phyloP scores from a whole-genome alignment of 148 eudicot genomes.

The Rhododendron mucronatum region DNA sequence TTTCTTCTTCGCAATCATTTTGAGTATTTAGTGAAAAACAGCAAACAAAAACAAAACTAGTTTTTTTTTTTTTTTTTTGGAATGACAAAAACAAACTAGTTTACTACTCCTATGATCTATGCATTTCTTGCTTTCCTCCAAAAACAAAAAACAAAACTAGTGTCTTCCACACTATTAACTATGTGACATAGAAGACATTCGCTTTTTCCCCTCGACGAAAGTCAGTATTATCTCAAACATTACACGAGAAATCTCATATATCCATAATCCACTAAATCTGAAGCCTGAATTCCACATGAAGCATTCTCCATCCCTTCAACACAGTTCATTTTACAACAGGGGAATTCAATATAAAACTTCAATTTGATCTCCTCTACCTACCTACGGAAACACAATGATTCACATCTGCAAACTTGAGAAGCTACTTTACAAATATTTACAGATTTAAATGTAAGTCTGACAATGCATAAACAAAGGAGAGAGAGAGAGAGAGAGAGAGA shows the following conservation, averaged over 20 bases:
- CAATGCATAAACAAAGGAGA: neutral
- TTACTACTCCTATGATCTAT: no score
- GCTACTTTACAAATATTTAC: neutral
- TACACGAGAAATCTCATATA: neutral
- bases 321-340: neutral
- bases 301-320: neutral
- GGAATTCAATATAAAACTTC: neutral
- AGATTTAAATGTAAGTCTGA: neutral
- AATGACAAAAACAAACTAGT: no score
- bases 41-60: neutral
- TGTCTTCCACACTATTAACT: neutral
- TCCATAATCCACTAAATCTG: neutral
- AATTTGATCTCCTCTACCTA: neutral
- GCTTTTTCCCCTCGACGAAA: no score
- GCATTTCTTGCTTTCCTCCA: neutral
- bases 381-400: neutral
- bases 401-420: slow-evolving; percentile 11
- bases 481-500: no score
- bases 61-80: no score
- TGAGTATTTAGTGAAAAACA: neutral
- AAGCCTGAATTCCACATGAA: neutral
- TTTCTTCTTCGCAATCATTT: neutral
- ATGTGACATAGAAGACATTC: neutral
- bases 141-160: neutral
- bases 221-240: neutral